Evolutionary conservation across 306 rosid genomes (phyloP), one percentile per base, ranked within the genome.

Genomic region (Cucurbita moschata): DNA sequence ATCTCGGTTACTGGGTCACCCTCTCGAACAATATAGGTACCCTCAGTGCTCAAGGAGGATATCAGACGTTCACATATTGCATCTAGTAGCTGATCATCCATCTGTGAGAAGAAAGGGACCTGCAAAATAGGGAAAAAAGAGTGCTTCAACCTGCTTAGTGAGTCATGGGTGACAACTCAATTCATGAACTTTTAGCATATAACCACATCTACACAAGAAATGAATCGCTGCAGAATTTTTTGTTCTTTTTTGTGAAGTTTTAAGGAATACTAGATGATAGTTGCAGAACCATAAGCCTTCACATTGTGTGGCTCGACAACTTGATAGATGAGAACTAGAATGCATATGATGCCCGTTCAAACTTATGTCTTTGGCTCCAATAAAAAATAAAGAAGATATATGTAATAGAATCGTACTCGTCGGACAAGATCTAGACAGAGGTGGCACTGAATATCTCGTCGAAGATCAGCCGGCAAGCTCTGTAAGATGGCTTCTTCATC

Each of bases 61-160:
- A 89, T 91, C 70, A 94, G 87, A 39, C 89, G 92, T 86, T 94
- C 97, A 58, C 99, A 94, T 83, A 94, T 94, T 73, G 99, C 99
- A 76, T 94, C 96, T 35, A 94, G 91, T 60, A 94, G 90, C 80
- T 85, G 99, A 83, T 89, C 97, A 77, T 94, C 99, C 99, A 94
- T 94, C 77, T 91, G 95, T 37, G 96, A 88, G 86, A 94, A 94
- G 87, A 94, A 94, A 49, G 99, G 97, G 57, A 94, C 99, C 99
- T 94, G 80, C 68, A 77, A 79, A 42, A 38, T 30, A 56, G 52
- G 78, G 78, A 35, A 35, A 39, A 44, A 75, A 21, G 8, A 43
- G 51, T 30, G 38, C 43, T 51, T 82, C 77, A 79, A 63, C 55
- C 60, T 78, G 46, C 74, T 55, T 19, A 39, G 69, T 40, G 12